Base-by-base conservation (phyloP, 2,329 filamentous ascomycete genomes). In the Hymenoscyphus salicellus region DNA sequence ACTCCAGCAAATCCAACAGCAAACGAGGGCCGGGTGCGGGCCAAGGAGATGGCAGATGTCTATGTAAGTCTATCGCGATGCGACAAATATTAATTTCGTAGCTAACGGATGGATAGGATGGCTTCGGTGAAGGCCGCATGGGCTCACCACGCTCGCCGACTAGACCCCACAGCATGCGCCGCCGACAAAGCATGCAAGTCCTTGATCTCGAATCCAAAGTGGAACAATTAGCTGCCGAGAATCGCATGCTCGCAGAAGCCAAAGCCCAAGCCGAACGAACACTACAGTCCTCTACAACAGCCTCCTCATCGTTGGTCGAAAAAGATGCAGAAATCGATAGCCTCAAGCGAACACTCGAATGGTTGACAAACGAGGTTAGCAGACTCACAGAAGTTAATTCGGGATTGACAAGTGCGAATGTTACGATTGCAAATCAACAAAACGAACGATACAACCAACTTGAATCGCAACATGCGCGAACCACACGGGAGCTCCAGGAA, bases 121-220 rank as follows among this genome's bases (percentile, higher is more conserved):
- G 92, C 80, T 93, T 88, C 82, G 94, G 94, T 80, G 92, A 96
- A 80, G 92, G 91, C 79, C 91, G 86, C 75, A 85, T 90, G 76
- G 89, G 89, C 76, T 96, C 93, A 76, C 93, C 94, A 75, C 88
- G 90, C 74, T 98, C 95, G 74, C 95, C 95, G 63, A 96, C 92
- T 72, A 89, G 94, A 78, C 93, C 95, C 73, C 92, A 93, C 75
- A 97, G 93, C 82, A 91, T 99, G 86, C 93, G 94, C 73, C 93
- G 94, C 76, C 91, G 94, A 75, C 95, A 97, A 79, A 98, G 94
- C 83, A 94, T 98, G 89, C 94, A 98, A 80, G 88, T 94, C 62
- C 88, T 98, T 66, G 94, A 99, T 73, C 88, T 99, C 75, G 93
- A 98, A 81, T 83, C 86, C 66, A 87, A 86, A 73, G 85, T 99